phyloP scores from a whole-genome alignment of 139 green algal genomes.

The Micromonas pusilla region DNA sequence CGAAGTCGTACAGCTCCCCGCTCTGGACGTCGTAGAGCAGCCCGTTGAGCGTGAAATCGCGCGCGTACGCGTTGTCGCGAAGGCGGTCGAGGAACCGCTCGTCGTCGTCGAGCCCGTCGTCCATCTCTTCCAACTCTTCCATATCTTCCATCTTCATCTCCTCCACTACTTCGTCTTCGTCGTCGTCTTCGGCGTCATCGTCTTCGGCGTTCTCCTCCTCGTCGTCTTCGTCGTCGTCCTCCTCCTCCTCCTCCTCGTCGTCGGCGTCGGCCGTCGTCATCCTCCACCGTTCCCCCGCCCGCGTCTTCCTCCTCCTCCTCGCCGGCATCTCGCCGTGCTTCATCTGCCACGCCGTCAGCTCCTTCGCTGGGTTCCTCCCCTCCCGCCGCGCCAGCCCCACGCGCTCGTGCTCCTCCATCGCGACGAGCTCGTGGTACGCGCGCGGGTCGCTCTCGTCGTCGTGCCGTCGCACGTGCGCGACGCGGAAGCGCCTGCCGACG shows the following conservation, averaged over 20 bases:
- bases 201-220: too few species aligned
- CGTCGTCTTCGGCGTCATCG: too few species aligned
- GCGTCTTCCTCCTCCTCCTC: conserved; percentile 24
- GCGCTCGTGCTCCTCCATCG: background rate
- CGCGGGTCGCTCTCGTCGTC: background rate
- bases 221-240: too few species aligned
- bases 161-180: background rate
- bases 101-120: background rate
- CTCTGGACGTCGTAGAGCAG: conserved; percentile 63
- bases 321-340: conserved; percentile 26
- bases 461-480: conserved; percentile 42
- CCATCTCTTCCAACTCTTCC: background rate
- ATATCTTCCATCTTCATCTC: background rate
- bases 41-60: conserved; percentile 69
- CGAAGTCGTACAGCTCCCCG: conserved; percentile 55
- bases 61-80: conserved; percentile 38
- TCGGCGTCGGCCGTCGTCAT: background rate
- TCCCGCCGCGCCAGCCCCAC: background rate
- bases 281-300: background rate
- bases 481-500: conserved; percentile 52
- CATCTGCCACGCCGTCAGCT: background rate
- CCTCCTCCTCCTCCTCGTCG: background rate
- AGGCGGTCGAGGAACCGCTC: background rate
- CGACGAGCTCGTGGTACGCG: background rate
- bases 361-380: background rate